Conservation (phyloP, 352 stramenopile genomes). For the Phytopythium mirpurense region DNA sequence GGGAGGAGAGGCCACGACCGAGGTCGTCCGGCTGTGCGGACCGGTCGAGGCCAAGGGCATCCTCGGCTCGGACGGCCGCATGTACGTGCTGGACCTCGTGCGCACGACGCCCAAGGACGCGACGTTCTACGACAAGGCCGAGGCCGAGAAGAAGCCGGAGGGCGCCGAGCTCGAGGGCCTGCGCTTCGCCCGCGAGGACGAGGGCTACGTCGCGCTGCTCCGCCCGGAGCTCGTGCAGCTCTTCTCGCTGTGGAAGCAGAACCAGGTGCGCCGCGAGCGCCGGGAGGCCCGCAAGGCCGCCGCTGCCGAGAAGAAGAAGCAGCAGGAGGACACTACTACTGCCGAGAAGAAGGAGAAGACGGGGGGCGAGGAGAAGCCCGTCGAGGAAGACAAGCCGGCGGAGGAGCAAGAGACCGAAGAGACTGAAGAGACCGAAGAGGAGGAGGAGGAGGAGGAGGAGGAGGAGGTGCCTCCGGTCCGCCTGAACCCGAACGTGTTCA, state of each 20-base stretch:
- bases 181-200: slow-evolving; percentile 64
- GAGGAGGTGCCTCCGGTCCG: slow-evolving; percentile 49
- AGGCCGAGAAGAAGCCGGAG: slow-evolving; percentile 10
- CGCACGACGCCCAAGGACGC: slow-evolving; percentile 93
- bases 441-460: slow-evolving; percentile 43
- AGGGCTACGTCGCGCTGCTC: slow-evolving; percentile 89
- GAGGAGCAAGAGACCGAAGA: slow-evolving; percentile 9
- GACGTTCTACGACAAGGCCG: slow-evolving; percentile 81
- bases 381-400: slow-evolving; percentile 1
- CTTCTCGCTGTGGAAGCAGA: slow-evolving; percentile 90
- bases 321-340: slow-evolving; percentile 22
- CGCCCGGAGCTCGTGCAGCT: slow-evolving; percentile 90
- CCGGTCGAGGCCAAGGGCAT: slow-evolving; percentile 96
- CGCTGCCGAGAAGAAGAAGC: slow-evolving; percentile 38
- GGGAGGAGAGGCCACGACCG: slow-evolving; percentile 48
- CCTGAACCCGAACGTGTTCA: slow-evolving; percentile 88
- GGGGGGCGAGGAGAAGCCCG: slow-evolving; percentile 11
- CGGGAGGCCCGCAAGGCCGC: slow-evolving; percentile 42
- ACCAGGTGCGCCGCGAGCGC: slow-evolving; percentile 58
- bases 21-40: slow-evolving; percentile 76
- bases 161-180: slow-evolving; percentile 37
- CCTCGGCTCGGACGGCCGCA: slow-evolving; percentile 88
- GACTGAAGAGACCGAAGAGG: slow-evolving; percentile 27
- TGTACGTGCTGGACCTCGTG: slow-evolving; percentile 95
- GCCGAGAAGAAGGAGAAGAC: slow-evolving; percentile 22